phyloP scores from a whole-genome alignment of 805 yeast species.

The Wickerhamomyces hampshirensis region DNA sequence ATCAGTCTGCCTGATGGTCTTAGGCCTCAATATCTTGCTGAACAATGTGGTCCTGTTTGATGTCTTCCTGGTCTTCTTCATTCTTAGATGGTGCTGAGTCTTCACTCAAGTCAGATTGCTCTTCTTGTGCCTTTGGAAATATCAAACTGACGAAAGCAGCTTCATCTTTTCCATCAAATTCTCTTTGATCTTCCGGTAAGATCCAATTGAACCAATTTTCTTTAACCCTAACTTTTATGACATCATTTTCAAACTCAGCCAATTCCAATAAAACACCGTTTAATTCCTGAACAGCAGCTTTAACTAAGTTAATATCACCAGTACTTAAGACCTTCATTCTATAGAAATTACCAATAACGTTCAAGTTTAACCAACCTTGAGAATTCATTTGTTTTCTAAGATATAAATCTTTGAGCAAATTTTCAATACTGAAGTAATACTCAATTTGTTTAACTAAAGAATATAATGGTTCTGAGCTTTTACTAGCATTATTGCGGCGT shows the following conservation, averaged over 20 bases:
- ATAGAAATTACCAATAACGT: slow-evolving; percentile 62
- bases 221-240: slow-evolving; percentile 56
- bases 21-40: not conserved
- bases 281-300: slow-evolving; percentile 50
- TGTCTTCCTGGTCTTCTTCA: slow-evolving; percentile 8
- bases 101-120: slow-evolving; percentile 8
- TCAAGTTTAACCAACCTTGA: slow-evolving; percentile 67
- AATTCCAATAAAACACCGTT: slow-evolving; percentile 32
- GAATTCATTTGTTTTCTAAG: slow-evolving; percentile 78
- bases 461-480: slow-evolving; percentile 19
- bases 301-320: slow-evolving; percentile 48
- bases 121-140: slow-evolving; percentile 12
- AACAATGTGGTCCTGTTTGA: too few species aligned
- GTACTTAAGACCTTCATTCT: slow-evolving; percentile 65
- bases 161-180: slow-evolving; percentile 42
- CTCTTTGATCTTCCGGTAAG: slow-evolving; percentile 47
- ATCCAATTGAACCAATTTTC: slow-evolving; percentile 65
- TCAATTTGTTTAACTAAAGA: slow-evolving; percentile 56
- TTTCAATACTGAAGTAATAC: slow-evolving; percentile 86
- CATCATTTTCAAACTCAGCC: slow-evolving; percentile 34
- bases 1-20: not conserved
- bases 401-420: slow-evolving; percentile 78
- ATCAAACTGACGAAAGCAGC: slow-evolving; percentile 19
- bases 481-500: slow-evolving; percentile 7
- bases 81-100: slow-evolving; percentile 20